These are phyloP conservation scores for Nidularia sp. DNA, from an alignment of 768 basidiomycete genomes.

Conservation along the genomic window DNA sequence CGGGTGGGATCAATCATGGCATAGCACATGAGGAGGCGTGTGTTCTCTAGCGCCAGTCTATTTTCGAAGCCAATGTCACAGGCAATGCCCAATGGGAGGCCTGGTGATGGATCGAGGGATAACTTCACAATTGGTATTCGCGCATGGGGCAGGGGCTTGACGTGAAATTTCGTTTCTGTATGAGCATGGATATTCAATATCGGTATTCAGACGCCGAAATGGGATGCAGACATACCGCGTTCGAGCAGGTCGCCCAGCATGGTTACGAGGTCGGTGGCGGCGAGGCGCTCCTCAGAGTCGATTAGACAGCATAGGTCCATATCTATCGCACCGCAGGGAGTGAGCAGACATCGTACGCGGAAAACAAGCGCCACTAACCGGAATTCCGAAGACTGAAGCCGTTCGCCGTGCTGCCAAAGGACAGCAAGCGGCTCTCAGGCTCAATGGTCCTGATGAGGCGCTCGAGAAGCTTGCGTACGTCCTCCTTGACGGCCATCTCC, in stretches of 20 bases:
- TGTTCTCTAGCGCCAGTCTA: constrained; percentile 94
- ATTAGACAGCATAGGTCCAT: constrained; percentile 99
- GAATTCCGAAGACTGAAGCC: constrained; percentile 96
- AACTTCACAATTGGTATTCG: constrained; percentile 99
- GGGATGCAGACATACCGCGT: constrained; percentile 58
- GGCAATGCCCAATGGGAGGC: constrained; percentile 82
- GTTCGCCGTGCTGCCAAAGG: constrained; percentile 96
- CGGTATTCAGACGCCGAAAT: constrained; percentile 1
- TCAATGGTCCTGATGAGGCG: constrained; percentile 93
- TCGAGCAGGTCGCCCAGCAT: constrained; percentile 92
- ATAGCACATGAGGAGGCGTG: constrained; percentile 92
- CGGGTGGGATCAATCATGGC: constrained; percentile 95
- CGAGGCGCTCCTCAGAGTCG: constrained; percentile 75
- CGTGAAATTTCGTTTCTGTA: constrained; percentile 90
- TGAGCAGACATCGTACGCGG: constrained; percentile 5
- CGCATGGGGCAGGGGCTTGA: constrained; percentile 94
- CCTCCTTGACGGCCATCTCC: constrained; percentile 93
- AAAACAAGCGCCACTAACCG: constrained; percentile 39
- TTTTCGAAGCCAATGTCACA: constrained; percentile 99
- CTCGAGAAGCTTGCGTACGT: constrained; percentile 92
- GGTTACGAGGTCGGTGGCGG: constrained; percentile 87
- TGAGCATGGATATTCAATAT: constrained; percentile 3
- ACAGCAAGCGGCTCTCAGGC: constrained; percentile 83
- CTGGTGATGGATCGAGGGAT: constrained; percentile 81
- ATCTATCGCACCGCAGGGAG: constrained; percentile 45